Base-by-base conservation (phyloP, 768 basidiomycete species). In the Agaricus sinodeliciosus region DNA sequence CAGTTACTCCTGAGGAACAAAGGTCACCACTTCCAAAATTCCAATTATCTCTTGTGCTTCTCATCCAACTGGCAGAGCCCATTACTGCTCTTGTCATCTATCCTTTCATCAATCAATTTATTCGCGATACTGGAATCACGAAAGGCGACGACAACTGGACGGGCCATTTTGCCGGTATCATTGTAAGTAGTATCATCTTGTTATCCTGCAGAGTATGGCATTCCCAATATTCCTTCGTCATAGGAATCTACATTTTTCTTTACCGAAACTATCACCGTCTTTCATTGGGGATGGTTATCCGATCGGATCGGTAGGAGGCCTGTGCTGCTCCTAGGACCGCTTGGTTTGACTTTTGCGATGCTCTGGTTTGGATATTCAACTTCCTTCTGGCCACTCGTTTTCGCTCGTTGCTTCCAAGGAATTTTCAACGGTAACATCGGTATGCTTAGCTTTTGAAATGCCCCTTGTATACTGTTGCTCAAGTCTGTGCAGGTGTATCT, bases 101-200 rank as follows among this genome's bases (percentile, higher is more conserved):
- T 52, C 76, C 75, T 2, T 77, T 78, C 57, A 65, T 75, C 34
- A 72, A 70, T 43, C 69, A 77, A 48, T 68, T 76, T 34, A 68
- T 79, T 42, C 64, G 72, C 42, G 68, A 73, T 13, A 72, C 72
- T 9, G 74, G 73, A 0, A 65, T 77, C 7, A 76, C 71, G 7
- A 59, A 64, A 4, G 74, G 75, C 4, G 72, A 77, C 50, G 76
- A 76, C 54, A 64, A 59, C 3, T 72, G 66, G 50, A 75, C 69
- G 3, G 75, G 76, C 0, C 77, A 77, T 59, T 79, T 73, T 63
- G 76, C 74, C 42, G 76, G 76, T 6, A 49, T 78, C 35, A 72
- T 79, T 25, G 77, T 76, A 46, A 56, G 68, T 60, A 0, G 5
- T 8, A 18, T 27, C 42, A 31, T 11, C 13, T 3, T 34, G 16